phyloP scores from a whole-genome alignment of 2,329 filamentous ascomycete genomes.

The Aspergillus latus region DNA sequence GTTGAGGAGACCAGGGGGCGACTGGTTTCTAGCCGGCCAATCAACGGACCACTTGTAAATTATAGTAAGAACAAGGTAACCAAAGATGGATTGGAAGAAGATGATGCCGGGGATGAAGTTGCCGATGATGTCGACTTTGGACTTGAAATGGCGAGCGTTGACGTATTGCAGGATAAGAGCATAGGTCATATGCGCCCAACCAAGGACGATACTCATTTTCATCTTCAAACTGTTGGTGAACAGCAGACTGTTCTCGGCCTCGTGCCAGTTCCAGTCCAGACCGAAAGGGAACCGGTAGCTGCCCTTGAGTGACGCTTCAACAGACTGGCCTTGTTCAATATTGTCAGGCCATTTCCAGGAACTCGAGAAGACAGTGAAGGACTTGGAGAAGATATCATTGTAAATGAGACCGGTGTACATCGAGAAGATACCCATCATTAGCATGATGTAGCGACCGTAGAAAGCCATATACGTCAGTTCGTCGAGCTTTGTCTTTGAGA shows the following conservation, averaged over 20 bases:
- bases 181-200: slow-evolving; percentile 95
- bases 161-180: slow-evolving; percentile 89
- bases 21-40: slow-evolving; percentile 67
- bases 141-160: slow-evolving; percentile 94
- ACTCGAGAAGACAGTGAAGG: slow-evolving; percentile 82
- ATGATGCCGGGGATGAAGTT: slow-evolving; percentile 99
- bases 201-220: slow-evolving; percentile 97
- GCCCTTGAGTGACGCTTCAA: slow-evolving; percentile 67
- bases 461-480: slow-evolving; percentile 98
- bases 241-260: slow-evolving; percentile 87
- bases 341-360: slow-evolving; percentile 81
- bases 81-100: slow-evolving; percentile 99
- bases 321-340: slow-evolving; percentile 64
- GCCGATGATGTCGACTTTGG: slow-evolving; percentile 91
- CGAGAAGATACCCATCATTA: slow-evolving; percentile 97
- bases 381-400: slow-evolving; percentile 95
- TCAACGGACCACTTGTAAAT: slow-evolving; percentile 96
- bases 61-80: slow-evolving; percentile 90
- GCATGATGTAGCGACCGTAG: slow-evolving; percentile 96
- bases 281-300: slow-evolving; percentile 93
- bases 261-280: slow-evolving; percentile 95
- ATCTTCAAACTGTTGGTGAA: slow-evolving; percentile 99
- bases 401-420: slow-evolving; percentile 97
- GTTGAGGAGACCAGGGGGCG: slow-evolving; percentile 87
- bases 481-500: slow-evolving; percentile 83